Evolutionary conservation across 2,329 filamentous ascomycete species (phyloP).

Genomic region (Trichoderma sp.): DNA sequence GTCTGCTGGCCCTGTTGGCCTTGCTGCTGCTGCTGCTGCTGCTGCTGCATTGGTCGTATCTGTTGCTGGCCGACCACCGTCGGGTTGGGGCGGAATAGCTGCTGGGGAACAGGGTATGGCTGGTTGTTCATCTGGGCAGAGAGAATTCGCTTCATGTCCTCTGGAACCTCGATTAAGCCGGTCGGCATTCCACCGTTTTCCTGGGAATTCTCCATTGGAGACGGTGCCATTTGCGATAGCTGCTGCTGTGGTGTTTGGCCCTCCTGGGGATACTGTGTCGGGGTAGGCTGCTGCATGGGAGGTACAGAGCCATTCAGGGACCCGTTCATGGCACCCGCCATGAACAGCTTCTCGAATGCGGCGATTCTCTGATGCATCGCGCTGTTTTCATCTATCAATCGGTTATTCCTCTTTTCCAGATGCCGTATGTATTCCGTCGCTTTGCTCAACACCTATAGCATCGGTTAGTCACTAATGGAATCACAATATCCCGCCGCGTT

Average conservation of each 20-base stretch:
- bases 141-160: constrained; percentile 65
- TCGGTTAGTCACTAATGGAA: background rate
- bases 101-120: constrained; percentile 54
- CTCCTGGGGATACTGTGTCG: constrained; percentile 52
- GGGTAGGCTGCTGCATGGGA: constrained; percentile 57
- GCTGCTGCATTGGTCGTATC: constrained; percentile 49
- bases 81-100: constrained; percentile 51
- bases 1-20: constrained; percentile 50
- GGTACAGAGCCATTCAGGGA: constrained; percentile 59
- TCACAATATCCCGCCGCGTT: background rate
- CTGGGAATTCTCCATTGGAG: constrained; percentile 48
- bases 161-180: constrained; percentile 67
- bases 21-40: constrained; percentile 49
- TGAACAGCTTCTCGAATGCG: constrained; percentile 77
- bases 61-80: constrained; percentile 58
- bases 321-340: constrained; percentile 70
- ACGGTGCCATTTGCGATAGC: constrained; percentile 42
- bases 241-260: constrained; percentile 48
- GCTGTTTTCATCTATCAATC: constrained; percentile 78
- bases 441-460: constrained; percentile 74
- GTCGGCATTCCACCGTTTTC: constrained; percentile 47
- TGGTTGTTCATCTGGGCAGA: constrained; percentile 60
- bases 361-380: constrained; percentile 77
- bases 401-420: constrained; percentile 85
- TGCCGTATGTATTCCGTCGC: constrained; percentile 96